Conservation (phyloP, 2,329 filamentous ascomycete species). For the Cladophialophora bantiana region DNA sequence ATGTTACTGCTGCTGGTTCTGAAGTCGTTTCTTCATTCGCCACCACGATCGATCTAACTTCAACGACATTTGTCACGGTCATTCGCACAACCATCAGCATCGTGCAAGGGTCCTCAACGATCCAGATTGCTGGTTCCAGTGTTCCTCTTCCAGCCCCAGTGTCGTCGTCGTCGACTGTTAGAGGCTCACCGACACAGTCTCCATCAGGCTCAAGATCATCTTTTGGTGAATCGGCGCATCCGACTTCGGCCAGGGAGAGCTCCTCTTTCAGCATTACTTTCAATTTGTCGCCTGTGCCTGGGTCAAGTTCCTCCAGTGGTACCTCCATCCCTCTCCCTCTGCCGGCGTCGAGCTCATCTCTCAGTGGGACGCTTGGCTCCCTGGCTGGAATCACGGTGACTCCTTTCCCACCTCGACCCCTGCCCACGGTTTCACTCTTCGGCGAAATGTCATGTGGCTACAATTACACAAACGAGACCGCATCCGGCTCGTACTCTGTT, state of each 20-base stretch:
- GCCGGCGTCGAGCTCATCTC: not conserved
- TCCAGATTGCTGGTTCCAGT: not conserved
- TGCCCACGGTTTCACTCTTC: not conserved
- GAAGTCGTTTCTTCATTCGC: slow-evolving; percentile 15
- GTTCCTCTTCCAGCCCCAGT: too few species aligned
- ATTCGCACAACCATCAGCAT: slow-evolving; percentile 19
- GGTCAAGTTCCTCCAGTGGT: not conserved
- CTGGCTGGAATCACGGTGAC: not conserved
- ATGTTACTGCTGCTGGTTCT: slow-evolving; percentile 2
- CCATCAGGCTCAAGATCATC: not conserved
- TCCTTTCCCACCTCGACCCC: slow-evolving; percentile 1
- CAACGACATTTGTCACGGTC: slow-evolving; percentile 24
- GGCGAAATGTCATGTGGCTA: slow-evolving; percentile 6
- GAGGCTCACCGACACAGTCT: not conserved
- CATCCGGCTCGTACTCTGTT: slow-evolving; percentile 1
- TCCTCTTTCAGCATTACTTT: not conserved
- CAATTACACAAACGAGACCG: not conserved
- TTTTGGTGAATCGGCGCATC: not conserved
- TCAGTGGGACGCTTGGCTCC: not conserved
- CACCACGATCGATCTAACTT: slow-evolving; percentile 13
- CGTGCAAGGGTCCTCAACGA: slow-evolving; percentile 7
- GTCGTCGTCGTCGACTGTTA: not conserved
- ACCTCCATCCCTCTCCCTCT: not conserved
- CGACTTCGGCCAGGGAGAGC: not conserved
- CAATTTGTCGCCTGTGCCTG: not conserved